Conservation (phyloP, 768 basidiomycete species). For the Calocybe gangraenosa region DNA sequence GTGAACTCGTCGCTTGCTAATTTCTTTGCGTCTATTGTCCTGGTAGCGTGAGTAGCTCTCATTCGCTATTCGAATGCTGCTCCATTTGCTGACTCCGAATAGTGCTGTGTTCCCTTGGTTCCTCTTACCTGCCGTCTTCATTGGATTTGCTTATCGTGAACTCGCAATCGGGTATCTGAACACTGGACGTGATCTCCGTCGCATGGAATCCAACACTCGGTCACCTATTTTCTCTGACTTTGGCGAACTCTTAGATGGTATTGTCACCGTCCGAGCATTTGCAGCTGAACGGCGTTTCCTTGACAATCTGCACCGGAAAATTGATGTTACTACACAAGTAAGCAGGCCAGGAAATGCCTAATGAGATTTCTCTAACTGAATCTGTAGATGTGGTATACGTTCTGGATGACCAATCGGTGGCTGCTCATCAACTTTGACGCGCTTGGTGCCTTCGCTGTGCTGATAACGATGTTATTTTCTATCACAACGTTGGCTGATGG, state of each 20-base stretch:
- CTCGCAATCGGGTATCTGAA: constrained; percentile 71
- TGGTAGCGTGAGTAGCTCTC: constrained; percentile 50
- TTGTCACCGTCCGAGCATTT: constrained; percentile 92
- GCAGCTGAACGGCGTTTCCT: constrained; percentile 78
- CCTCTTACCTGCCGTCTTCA: constrained; percentile 68
- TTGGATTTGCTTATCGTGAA: constrained; percentile 70
- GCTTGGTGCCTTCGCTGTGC: constrained; percentile 68
- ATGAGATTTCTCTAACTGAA: background rate
- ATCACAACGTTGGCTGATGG: constrained; percentile 51
- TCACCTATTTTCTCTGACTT: constrained; percentile 85
- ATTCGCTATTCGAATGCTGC: constrained; percentile 1
- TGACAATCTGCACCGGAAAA: constrained; percentile 64
- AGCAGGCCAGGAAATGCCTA: background rate
- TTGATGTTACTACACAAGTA: constrained; percentile 78
- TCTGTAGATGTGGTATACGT: constrained; percentile 73
- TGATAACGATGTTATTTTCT: constrained; percentile 74
- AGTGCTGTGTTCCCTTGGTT: constrained; percentile 80
- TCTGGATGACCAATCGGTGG: constrained; percentile 92
- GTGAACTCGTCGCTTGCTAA: constrained; percentile 77
- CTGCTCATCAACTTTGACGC: constrained; percentile 78
- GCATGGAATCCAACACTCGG: constrained; percentile 88
- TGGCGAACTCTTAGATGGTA: constrained; percentile 78
- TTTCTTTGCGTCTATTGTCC: constrained; percentile 73
- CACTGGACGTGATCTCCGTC: constrained; percentile 78
- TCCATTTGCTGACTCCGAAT: background rate